Evolutionary conservation across 768 basidiomycete genomes (phyloP).

Genomic region (Tubosaeta sp.): DNA sequence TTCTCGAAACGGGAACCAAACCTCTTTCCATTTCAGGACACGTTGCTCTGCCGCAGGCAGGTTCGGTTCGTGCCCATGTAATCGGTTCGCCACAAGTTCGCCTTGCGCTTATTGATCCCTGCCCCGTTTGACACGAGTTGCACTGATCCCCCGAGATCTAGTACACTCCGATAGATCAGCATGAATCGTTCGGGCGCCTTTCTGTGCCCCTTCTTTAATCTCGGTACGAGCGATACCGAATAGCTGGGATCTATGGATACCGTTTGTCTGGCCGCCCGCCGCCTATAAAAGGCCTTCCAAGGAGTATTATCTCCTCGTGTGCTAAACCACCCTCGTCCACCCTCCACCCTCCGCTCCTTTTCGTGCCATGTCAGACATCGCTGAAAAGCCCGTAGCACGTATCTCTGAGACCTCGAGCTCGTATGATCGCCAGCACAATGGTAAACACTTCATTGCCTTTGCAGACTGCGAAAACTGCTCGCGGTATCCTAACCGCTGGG

Average conservation of each 20-base stretch:
- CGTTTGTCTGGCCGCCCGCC: neutral
- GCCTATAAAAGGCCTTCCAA: constrained; percentile 22
- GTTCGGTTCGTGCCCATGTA: neutral
- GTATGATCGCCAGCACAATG: constrained; percentile 7
- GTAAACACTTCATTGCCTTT: constrained; percentile 11
- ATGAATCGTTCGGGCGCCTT: neutral
- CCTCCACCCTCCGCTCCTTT: constrained; percentile 2
- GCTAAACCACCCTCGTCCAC: neutral
- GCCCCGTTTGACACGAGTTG: neutral
- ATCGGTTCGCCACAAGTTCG: neutral
- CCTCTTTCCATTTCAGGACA: neutral
- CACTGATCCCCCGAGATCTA: constrained; percentile 2
- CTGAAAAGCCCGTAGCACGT: constrained; percentile 15
- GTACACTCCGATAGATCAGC: constrained; percentile 3
- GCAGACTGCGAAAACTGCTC: constrained; percentile 33
- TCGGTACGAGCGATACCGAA: neutral
- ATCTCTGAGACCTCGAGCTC: constrained; percentile 19
- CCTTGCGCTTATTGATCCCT: neutral
- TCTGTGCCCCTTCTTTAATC: constrained; percentile 4
- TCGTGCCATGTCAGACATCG: constrained; percentile 19
- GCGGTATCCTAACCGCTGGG: constrained; percentile 49
- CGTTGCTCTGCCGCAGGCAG: neutral
- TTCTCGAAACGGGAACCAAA: neutral
- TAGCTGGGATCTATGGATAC: neutral
- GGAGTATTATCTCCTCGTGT: neutral